Evolutionary conservation across 2,329 filamentous ascomycete genomes (phyloP).

Genomic region (Furcasterigmium furcatum): DNA sequence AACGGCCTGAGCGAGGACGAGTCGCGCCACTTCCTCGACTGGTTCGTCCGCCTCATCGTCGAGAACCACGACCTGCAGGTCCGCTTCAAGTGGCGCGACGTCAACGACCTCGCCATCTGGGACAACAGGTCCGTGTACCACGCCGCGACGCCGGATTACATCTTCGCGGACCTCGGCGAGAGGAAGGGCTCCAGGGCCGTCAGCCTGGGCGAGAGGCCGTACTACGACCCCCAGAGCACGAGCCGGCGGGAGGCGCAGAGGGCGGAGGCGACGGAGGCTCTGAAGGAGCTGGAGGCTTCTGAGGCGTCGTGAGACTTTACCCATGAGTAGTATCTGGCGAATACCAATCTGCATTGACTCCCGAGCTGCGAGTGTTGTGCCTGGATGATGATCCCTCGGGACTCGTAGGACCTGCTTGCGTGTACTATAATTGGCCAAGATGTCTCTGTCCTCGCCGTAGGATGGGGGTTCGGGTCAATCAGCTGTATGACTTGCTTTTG

Average conservation of each 20-base stretch:
- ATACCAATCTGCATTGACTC: too few species aligned
- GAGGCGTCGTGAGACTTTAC: too few species aligned
- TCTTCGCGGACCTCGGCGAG: constrained; percentile 39
- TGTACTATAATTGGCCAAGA: too few species aligned
- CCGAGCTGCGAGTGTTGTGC: too few species aligned
- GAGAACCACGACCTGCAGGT: constrained; percentile 57
- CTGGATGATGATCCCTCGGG: too few species aligned
- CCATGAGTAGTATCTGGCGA: too few species aligned
- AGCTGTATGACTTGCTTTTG: too few species aligned
- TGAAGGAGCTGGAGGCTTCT: background rate
- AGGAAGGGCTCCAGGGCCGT: constrained; percentile 46
- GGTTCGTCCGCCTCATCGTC: constrained; percentile 46
- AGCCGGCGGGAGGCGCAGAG: constrained; percentile 14
- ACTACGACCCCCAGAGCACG: constrained; percentile 42
- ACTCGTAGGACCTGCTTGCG: too few species aligned
- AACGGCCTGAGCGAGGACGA: constrained; percentile 46
- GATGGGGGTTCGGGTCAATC: too few species aligned
- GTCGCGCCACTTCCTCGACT: constrained; percentile 43
- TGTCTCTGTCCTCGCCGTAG: too few species aligned
- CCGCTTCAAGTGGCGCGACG: constrained; percentile 36
- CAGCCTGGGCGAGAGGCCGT: constrained; percentile 51
- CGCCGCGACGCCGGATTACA: constrained; percentile 49
- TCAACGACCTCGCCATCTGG: constrained; percentile 53
- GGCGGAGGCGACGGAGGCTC: background rate
- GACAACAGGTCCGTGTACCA: constrained; percentile 56